Evolutionary conservation across 805 yeast genomes (phyloP), one percentile per base, ranked within the genome.

Genomic region (Saturnispora serradocipensis): DNA sequence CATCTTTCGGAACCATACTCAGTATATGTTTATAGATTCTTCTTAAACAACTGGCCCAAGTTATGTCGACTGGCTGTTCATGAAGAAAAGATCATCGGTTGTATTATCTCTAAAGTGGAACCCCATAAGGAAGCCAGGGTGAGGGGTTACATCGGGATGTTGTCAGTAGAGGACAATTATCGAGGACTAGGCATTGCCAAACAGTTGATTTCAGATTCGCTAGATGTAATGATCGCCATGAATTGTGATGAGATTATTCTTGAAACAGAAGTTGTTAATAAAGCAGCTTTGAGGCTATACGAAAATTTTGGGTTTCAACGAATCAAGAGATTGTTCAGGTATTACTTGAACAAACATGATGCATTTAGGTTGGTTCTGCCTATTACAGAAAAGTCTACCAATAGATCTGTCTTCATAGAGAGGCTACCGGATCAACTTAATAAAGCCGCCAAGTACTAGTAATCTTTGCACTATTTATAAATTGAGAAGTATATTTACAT

Each of bases 101-200:
- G 85, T 38, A 82, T 91, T 7, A 86, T 93, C 6, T 82, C 95
- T 49, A 88, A 89, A 60, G 78, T 82, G 11, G 95, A 86, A 56
- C 72, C 77, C 1, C 97, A 91, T 67, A 74, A 91, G 53, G 74
- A 76, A 22, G 82, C 79, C 10, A 73, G 96, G 54, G 63, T 74
- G 58, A 74, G 99, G 54, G 99, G 99, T 0, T 93, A 93, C 62
- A 90, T 93, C 28, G 99, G 97, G 2, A 93, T 93, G 99, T 70
- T 93, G 50, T 96, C 95, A 0, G 95, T 91, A 11, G 82, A 82
- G 48, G 80, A 81, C 38, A 63, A 68, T 15, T 82, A 75, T 63
- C 72, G 99, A 51, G 90, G 95, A 3, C 71, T 70, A 43, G 96
- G 97, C 1, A 84, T 90, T 45, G 97, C 97, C 3, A 83, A 83